Conservation (phyloP, 2,329 filamentous ascomycete genomes). For the Colletotrichum sp. region DNA sequence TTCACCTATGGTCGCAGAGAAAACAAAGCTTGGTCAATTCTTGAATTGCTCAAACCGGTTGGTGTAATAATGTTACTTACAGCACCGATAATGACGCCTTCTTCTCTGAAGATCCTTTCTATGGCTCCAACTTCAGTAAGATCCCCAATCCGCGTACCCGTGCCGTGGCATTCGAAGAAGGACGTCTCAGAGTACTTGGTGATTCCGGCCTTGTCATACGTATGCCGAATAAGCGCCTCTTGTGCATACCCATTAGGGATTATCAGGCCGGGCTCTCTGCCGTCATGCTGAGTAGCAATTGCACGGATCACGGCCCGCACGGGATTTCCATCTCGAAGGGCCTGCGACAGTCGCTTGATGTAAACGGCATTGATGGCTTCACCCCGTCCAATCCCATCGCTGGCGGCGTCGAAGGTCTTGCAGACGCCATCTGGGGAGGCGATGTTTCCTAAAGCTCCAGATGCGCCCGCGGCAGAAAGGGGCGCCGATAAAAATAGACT, state of each 20-base stretch:
- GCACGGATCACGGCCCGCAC: constrained; percentile 33
- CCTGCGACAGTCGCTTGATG: constrained; percentile 44
- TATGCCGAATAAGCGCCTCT: constrained; percentile 27
- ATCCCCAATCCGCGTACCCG: constrained; percentile 48
- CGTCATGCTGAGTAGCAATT: constrained; percentile 37
- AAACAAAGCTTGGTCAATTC: not conserved
- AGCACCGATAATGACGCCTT: constrained; percentile 30
- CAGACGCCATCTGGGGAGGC: constrained; percentile 28
- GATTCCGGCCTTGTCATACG: constrained; percentile 26
- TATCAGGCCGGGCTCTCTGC: constrained; percentile 37
- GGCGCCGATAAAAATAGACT: constrained; percentile 31
- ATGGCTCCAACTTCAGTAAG: constrained; percentile 43
- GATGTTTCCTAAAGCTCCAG: constrained; percentile 25
- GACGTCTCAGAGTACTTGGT: constrained; percentile 25
- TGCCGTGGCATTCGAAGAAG: constrained; percentile 47
- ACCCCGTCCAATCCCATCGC: constrained; percentile 45
- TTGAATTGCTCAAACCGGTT: not conserved
- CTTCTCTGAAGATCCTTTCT: constrained; percentile 30
- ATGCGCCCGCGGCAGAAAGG: constrained; percentile 18
- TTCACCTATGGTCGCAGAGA: constrained; percentile 29
- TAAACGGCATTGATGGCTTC: constrained; percentile 44
- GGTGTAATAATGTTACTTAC: constrained; percentile 20
- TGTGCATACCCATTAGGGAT: constrained; percentile 37
- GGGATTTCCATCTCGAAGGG: constrained; percentile 42
- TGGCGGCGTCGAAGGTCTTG: constrained; percentile 40